Evolutionary conservation across 768 basidiomycete genomes (phyloP).

Genomic region (Galerina sulciceps): DNA sequence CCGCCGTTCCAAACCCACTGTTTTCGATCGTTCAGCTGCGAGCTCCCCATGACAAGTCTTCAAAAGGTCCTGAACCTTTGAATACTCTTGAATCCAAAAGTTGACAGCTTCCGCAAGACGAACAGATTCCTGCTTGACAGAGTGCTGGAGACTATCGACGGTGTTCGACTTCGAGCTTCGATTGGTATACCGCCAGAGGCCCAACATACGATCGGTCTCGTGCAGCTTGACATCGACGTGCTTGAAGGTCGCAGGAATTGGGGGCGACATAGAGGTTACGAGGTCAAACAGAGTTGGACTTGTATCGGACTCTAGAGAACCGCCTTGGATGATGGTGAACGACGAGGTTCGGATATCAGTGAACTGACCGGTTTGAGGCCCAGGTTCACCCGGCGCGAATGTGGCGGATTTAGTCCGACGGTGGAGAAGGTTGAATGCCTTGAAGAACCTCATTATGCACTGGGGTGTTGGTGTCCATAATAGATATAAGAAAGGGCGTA

Average conservation of each 20-base stretch:
- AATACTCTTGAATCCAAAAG: constrained; percentile 25
- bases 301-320: not conserved
- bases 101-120: constrained; percentile 21
- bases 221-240: constrained; percentile 9
- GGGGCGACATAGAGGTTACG: constrained; percentile 13
- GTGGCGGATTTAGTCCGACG: constrained; percentile 52
- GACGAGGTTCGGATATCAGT: constrained; percentile 3
- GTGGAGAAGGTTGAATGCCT: constrained; percentile 46
- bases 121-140: constrained; percentile 15
- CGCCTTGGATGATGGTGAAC: not conserved
- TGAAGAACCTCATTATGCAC: constrained; percentile 48
- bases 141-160: constrained; percentile 9
- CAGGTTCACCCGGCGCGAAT: constrained; percentile 30
- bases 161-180: not conserved
- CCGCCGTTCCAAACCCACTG: constrained; percentile 20
- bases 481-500: not conserved
- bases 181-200: constrained; percentile 16
- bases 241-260: constrained; percentile 13
- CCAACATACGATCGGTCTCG: not conserved
- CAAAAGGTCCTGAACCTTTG: constrained; percentile 21
- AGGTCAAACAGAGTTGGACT: constrained; percentile 19
- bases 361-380: constrained; percentile 15
- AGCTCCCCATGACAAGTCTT: constrained; percentile 22
- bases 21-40: constrained; percentile 17
- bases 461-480: not conserved